Evolutionary conservation across 2,329 filamentous ascomycete species (phyloP).

Genomic region (Aspergillus tanneri): DNA sequence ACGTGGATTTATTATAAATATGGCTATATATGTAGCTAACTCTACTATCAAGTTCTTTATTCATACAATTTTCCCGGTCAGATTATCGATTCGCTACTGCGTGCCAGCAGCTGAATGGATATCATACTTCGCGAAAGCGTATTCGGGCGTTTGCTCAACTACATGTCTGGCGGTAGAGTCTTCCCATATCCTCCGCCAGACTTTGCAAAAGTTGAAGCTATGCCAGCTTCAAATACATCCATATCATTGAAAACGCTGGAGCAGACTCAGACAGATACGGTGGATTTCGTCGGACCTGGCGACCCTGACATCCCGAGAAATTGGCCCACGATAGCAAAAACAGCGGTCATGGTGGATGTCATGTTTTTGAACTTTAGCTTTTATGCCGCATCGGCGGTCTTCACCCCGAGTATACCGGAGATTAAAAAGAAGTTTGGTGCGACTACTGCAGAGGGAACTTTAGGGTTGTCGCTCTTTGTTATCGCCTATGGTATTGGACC

Average conservation of each 20-base stretch:
- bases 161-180: not conserved
- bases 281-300: not conserved
- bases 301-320: constrained; percentile 3
- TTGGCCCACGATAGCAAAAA: not conserved
- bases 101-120: too few relatives aligned
- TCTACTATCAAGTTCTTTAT: too few relatives aligned
- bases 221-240: too few relatives aligned
- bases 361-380: constrained; percentile 17
- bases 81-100: too few relatives aligned
- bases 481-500: constrained; percentile 47
- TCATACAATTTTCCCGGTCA: too few relatives aligned
- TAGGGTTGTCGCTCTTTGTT: constrained; percentile 64
- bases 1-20: too few relatives aligned
- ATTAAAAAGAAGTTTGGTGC: constrained; percentile 57
- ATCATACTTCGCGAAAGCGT: not conserved
- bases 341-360: not conserved
- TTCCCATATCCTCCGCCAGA: not conserved
- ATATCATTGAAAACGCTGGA: too few relatives aligned
- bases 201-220: not conserved
- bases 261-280: not conserved
- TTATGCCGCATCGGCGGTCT: constrained; percentile 39
- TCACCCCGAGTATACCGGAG: constrained; percentile 48
- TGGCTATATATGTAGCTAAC: too few relatives aligned
- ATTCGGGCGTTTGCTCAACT: not conserved
- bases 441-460: constrained; percentile 51